phyloP scores from a whole-genome alignment of 2,329 filamentous ascomycete genomes.

The Ophidiomyces ophidiicola region DNA sequence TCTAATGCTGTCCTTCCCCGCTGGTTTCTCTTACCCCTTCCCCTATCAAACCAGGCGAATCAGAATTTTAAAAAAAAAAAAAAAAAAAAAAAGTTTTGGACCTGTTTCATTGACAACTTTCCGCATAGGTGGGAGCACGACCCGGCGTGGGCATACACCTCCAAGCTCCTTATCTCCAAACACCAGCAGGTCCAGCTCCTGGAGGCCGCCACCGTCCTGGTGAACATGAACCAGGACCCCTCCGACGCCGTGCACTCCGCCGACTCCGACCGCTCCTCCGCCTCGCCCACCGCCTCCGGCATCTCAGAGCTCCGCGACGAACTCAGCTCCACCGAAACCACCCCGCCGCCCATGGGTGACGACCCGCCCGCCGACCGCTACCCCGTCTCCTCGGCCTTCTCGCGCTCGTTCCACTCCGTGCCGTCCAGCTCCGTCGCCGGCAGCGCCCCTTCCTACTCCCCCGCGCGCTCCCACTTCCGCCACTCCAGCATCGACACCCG shows the following conservation, averaged over 20 bases:
- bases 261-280: constrained; percentile 68
- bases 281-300: constrained; percentile 67
- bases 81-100: no score
- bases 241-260: constrained; percentile 54
- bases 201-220: constrained; percentile 89
- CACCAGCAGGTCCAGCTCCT: constrained; percentile 97
- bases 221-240: constrained; percentile 68
- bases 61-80: background rate
- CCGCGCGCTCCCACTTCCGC: constrained; percentile 47
- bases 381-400: constrained; percentile 47
- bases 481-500: constrained; percentile 65
- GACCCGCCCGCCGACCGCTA: constrained; percentile 36
- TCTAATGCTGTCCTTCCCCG: no score
- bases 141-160: constrained; percentile 93
- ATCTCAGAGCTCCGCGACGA: constrained; percentile 62
- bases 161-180: constrained; percentile 96
- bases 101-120: constrained; percentile 22
- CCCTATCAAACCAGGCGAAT: background rate
- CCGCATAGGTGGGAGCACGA: constrained; percentile 90
- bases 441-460: constrained; percentile 39
- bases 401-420: constrained; percentile 69
- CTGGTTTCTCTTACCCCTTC: background rate
- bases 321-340: constrained; percentile 80
- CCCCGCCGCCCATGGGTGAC: constrained; percentile 70
- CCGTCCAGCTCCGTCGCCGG: constrained; percentile 46